phyloP scores from a whole-genome alignment of 148 eudicot genomes.

The Vaccinium myrtillus region DNA sequence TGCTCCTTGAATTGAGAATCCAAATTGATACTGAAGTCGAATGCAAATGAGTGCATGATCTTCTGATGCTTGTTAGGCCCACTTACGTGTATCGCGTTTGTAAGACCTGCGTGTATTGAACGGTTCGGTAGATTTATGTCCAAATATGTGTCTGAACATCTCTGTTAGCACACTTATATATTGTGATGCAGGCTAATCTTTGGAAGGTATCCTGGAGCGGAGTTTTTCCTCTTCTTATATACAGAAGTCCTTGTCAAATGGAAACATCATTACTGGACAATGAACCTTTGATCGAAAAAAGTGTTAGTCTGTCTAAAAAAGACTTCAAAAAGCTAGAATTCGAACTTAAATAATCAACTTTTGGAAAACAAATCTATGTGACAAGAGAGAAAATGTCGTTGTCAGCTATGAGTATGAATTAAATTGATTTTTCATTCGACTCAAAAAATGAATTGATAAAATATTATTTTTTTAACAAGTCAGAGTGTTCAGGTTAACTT shows the following conservation, averaged over 20 bases:
- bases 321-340: not conserved
- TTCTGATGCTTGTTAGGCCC: not conserved
- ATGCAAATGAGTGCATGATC: not conserved
- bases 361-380: not conserved
- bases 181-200: not conserved
- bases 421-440: not conserved
- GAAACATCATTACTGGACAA: not conserved
- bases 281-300: not conserved
- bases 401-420: not conserved
- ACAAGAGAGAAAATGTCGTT: not conserved
- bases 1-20: not conserved
- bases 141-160: not conserved
- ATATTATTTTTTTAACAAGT: too few relatives aligned
- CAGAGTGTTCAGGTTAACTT: too few relatives aligned
- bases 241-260: slow-evolving; percentile 6
- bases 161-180: not conserved
- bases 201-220: not conserved
- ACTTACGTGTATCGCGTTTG: not conserved
- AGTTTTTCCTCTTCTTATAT: not conserved
- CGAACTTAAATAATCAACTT: not conserved
- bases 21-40: not conserved
- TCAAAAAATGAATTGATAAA: not conserved
- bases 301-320: not conserved
- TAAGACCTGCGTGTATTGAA: too few relatives aligned
- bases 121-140: too few relatives aligned